Percentiles rank a stretch among this genome's conserved stretches.
Conservation (phyloP, 1,284 basidiomycete genomes). For the Coniferiporia sulphurascens region DNA sequence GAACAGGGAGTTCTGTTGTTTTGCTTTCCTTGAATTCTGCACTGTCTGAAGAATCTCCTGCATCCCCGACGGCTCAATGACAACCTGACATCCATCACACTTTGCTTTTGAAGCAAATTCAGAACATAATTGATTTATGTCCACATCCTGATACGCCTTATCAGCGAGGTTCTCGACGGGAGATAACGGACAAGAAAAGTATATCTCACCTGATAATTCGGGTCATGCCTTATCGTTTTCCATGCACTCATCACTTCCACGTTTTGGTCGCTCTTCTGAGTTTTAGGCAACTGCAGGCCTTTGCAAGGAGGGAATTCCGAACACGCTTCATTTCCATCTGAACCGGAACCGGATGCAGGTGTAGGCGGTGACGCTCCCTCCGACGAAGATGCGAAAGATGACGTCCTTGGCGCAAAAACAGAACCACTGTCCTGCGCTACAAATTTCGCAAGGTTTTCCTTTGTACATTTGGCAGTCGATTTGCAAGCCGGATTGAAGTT, state of each 20-base stretch:
- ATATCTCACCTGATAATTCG: constrained; percentile 60
- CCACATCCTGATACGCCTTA: constrained; percentile 47
- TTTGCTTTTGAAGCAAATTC: constrained; percentile 75
- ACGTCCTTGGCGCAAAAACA: constrained; percentile 8
- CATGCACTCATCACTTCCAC: constrained; percentile 73
- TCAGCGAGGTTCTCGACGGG: constrained; percentile 11
- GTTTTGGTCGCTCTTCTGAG: constrained; percentile 62
- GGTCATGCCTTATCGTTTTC: constrained; percentile 66
- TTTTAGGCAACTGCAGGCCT: constrained; percentile 60
- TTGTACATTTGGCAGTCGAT: constrained; percentile 6
- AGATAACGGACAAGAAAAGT: background rate
- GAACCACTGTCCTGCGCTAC: constrained; percentile 14
- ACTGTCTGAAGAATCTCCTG: constrained; percentile 58
- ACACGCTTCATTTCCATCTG: constrained; percentile 31
- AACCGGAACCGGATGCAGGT: constrained; percentile 24
- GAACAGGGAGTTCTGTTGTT: constrained; percentile 8
- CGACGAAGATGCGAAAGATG: background rate
- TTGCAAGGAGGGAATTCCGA: constrained; percentile 51
- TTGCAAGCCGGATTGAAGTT: background rate
- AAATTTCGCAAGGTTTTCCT: constrained; percentile 2
- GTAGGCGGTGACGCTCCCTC: constrained; percentile 4
- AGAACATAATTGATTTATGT: constrained; percentile 69
- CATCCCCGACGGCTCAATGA: constrained; percentile 66
- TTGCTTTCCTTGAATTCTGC: constrained; percentile 11
- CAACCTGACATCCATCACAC: constrained; percentile 76